Percentiles rank a stretch among this genome's conserved stretches.
These are phyloP conservation scores for Aspergillus persii DNA, from an alignment of 2,329 filamentous ascomycete genomes.

Conservation along the genomic window DNA sequence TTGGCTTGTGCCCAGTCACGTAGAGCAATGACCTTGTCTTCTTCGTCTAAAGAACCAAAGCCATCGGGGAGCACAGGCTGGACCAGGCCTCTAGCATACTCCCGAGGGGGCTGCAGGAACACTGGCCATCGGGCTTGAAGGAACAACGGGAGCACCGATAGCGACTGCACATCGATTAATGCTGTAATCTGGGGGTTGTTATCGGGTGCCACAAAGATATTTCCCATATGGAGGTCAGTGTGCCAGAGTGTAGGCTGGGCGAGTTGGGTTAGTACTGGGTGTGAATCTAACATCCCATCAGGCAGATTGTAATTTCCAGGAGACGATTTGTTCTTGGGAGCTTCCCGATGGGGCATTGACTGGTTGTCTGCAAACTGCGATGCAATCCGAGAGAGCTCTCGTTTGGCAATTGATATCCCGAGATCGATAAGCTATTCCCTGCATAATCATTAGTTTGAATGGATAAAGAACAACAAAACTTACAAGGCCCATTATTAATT, in stretches of 20 bases:
- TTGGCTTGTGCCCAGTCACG: constrained; percentile 19
- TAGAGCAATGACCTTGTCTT: constrained; percentile 13
- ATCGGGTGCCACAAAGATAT: constrained; percentile 31
- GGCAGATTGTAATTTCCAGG: constrained; percentile 7
- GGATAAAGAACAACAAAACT: constrained; percentile 3
- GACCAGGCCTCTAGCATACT: constrained; percentile 20
- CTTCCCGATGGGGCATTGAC: constrained; percentile 6
- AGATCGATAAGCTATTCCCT: constrained; percentile 18
- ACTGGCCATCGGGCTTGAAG: constrained; percentile 28
- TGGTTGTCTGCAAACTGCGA: neutral
- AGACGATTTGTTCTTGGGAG: constrained; percentile 13
- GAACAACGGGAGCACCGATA: constrained; percentile 26
- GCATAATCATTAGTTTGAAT: constrained; percentile 5
- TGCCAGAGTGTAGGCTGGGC: constrained; percentile 23
- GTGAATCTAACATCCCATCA: constrained; percentile 19
- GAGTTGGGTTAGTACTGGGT: constrained; percentile 9
- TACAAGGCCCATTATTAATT: constrained; percentile 15
- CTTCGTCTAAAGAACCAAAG: constrained; percentile 28
- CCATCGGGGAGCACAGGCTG: constrained; percentile 27
- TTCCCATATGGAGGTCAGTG: constrained; percentile 30
- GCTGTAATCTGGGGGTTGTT: constrained; percentile 19
- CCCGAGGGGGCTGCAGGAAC: constrained; percentile 23
- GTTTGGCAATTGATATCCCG: constrained; percentile 16
- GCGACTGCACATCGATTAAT: constrained; percentile 27
- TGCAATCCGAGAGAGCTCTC: constrained; percentile 16